Conservation (phyloP, 2,329 filamentous ascomycete species). For the Graphium sp. region DNA sequence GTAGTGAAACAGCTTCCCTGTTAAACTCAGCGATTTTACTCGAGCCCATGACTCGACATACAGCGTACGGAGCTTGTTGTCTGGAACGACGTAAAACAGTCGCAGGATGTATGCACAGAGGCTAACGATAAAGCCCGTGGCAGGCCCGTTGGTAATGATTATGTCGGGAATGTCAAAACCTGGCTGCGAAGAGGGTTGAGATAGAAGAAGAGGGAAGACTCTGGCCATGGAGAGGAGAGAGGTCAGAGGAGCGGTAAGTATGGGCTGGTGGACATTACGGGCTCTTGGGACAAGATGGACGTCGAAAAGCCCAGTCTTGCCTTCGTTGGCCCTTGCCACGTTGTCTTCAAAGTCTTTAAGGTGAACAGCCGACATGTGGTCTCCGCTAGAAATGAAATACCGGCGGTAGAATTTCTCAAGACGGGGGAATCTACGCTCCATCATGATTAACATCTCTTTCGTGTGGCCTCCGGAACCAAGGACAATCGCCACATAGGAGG, state of each 20-base stretch:
- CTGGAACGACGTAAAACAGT: constrained; percentile 23
- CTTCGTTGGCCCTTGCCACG: not conserved
- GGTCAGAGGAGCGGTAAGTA: constrained; percentile 55
- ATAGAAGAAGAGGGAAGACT: constrained; percentile 39
- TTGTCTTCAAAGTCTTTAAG: constrained; percentile 35
- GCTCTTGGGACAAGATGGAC: constrained; percentile 59
- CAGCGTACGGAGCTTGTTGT: constrained; percentile 50
- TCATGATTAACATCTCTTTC: constrained; percentile 80
- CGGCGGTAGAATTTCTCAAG: constrained; percentile 48
- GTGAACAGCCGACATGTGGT: constrained; percentile 46
- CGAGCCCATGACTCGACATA: constrained; percentile 92
- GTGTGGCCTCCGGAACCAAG: constrained; percentile 92
- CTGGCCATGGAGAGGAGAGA: constrained; percentile 47
- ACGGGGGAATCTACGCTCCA: constrained; percentile 39
- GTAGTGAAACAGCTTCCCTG: constrained; percentile 56
- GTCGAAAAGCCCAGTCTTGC: constrained; percentile 36
- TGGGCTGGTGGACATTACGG: constrained; percentile 64
- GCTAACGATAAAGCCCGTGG: constrained; percentile 64
- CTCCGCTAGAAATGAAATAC: constrained; percentile 66
- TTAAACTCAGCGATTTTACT: constrained; percentile 67
- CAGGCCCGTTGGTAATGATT: constrained; percentile 78
- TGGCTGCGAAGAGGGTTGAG: constrained; percentile 10
- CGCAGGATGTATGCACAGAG: constrained; percentile 30
- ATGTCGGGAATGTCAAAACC: constrained; percentile 43
- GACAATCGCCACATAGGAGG: constrained; percentile 22